Evolutionary conservation across 2,329 filamentous ascomycete genomes (phyloP).

Genomic region (Penicillium italicum): DNA sequence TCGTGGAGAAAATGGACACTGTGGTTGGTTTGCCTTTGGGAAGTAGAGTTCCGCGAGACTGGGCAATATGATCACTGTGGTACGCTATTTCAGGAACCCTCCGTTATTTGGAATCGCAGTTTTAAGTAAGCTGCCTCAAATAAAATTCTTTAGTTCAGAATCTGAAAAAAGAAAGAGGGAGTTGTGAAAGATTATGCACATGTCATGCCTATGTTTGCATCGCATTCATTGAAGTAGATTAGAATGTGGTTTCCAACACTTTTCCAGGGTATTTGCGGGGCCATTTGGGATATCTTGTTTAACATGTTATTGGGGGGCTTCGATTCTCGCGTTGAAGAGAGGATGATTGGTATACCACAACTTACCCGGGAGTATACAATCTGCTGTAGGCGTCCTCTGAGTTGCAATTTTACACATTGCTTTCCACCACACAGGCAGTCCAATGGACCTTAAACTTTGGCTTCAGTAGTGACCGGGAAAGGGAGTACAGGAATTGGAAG

Average conservation of each 20-base stretch:
- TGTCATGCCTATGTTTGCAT: no score
- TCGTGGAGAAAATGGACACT: not conserved
- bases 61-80: not conserved
- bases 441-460: not conserved
- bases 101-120: not conserved
- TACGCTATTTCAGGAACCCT: no score
- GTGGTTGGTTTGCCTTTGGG: not conserved
- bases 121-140: not conserved
- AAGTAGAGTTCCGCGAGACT: no score
- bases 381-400: not conserved
- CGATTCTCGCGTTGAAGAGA: not conserved
- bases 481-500: not conserved
- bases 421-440: no score
- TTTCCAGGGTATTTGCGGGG: not conserved
- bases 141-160: no score
- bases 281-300: not conserved
- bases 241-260: not conserved
- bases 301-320: not conserved
- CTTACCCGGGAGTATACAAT: not conserved
- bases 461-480: not conserved
- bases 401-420: not conserved
- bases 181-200: no score
- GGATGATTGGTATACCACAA: not conserved
- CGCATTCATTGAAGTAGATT: not conserved
- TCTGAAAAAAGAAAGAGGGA: no score